These are phyloP conservation scores for Penicillium sp. DNA, from an alignment of 2,329 filamentous ascomycete genomes.

Conservation along the genomic window DNA sequence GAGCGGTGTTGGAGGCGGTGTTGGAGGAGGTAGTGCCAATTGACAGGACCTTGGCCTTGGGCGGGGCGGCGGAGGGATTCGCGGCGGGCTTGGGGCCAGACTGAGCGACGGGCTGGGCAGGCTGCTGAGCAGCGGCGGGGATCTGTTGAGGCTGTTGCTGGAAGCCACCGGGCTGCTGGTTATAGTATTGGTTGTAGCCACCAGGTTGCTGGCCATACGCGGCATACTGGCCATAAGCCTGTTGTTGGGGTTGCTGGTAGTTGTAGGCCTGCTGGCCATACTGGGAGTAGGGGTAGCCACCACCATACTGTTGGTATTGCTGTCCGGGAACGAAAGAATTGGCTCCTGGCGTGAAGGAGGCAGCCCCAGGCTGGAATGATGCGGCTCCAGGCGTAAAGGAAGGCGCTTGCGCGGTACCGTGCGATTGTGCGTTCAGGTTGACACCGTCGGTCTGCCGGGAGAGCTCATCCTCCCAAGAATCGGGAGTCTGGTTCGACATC, in stretches of 20 bases:
- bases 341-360: slow-evolving; percentile 74
- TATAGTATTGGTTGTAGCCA: slow-evolving; percentile 62
- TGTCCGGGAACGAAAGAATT: slow-evolving; percentile 74
- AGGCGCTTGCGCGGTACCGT: slow-evolving; percentile 54
- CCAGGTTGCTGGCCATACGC: slow-evolving; percentile 56
- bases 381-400: slow-evolving; percentile 68
- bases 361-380: slow-evolving; percentile 69
- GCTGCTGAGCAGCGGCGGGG: slow-evolving; percentile 47
- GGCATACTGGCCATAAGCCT: slow-evolving; percentile 45
- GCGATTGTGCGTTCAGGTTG: slow-evolving; percentile 66
- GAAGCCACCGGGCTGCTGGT: slow-evolving; percentile 67
- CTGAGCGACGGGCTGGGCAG: slow-evolving; percentile 48
- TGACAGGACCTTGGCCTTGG: slow-evolving; percentile 65
- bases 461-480: slow-evolving; percentile 95
- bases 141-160: slow-evolving; percentile 54
- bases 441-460: slow-evolving; percentile 76
- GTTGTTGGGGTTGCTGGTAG: slow-evolving; percentile 44
- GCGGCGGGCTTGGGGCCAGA: slow-evolving; percentile 56
- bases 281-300: slow-evolving; percentile 41
- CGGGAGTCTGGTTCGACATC: slow-evolving; percentile 78
- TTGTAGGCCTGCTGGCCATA: slow-evolving; percentile 37
- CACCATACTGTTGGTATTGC: slow-evolving; percentile 63
- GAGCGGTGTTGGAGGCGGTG: slow-evolving; percentile 47
- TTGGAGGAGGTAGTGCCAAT: slow-evolving; percentile 58
- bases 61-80: slow-evolving; percentile 42